Evolutionary conservation across 176 grass and related monocot species (phyloP), one percentile per base, ranked within the genome.

Genomic region (Chloris gayana): DNA sequence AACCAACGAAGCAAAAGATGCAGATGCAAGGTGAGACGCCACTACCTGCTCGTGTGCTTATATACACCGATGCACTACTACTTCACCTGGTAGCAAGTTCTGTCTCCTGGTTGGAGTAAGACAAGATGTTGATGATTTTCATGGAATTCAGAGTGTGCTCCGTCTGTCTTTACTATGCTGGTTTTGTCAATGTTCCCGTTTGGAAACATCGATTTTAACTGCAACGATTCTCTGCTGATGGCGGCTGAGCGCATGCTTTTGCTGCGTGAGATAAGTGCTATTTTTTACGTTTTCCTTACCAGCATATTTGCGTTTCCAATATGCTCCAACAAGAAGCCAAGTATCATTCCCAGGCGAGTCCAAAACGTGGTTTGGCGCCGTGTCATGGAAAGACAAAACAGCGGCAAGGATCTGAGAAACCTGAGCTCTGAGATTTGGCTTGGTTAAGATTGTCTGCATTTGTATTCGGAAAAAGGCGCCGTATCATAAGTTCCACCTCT

Each of bases 371-470:
- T 60, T 83, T 88, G 75, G 80, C 3, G 1, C 30, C n/a, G n/a
- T 30, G 49, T 18, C 21, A 1, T 6, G 15, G 12, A 0, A n/a
- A 72, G 85, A 72, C 80, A 82, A 72, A 50, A 78, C 13, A 78
- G 59, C 47, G 17, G 86, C 81, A 21, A 5, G 32, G 31, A 84
- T 45, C 81, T 69, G 86, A 88, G 86, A 88, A 88, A 69, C 75
- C 86, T 14, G 86, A 42, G 86, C 74, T n/a, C n/a, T 0, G 2
- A 0, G 27, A 6, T 14, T 66, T 8, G 79, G 2, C 57, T 2
- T 70, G 78, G 34, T 1, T 68, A 22, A 33, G 50, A 9, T 59
- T 59, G 49, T 54, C n/a, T 32, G 24, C 24, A 60, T 60, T 60
- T 27, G 57, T 30, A 35, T 69, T 58, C 5, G n/a, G 45, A 7